Percentiles rank a stretch among this genome's conserved stretches.
Conservation (phyloP, 2,329 filamentous ascomycete species). For the Aspergillus hiratsukae region DNA sequence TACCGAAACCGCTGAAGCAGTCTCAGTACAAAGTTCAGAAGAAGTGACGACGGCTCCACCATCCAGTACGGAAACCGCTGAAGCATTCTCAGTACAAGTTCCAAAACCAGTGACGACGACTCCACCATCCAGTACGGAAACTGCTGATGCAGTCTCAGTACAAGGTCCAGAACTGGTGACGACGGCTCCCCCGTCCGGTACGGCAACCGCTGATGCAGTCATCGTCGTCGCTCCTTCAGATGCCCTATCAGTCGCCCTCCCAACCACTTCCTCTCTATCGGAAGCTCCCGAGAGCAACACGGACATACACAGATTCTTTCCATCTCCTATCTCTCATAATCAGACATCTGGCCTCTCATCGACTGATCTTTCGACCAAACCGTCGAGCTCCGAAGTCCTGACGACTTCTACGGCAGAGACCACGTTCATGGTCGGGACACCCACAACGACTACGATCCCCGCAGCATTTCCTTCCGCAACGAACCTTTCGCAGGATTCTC, state of each 20-base stretch:
- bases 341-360: not conserved
- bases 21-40: not conserved
- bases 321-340: not conserved
- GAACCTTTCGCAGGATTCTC: not conserved
- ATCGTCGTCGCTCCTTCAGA: not conserved
- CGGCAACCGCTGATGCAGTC: not conserved
- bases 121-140: not conserved
- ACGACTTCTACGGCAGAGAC: not conserved
- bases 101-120: slow-evolving; percentile 2
- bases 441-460: slow-evolving; percentile 1
- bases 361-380: not conserved
- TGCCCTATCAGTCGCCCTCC: not conserved
- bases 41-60: slow-evolving; percentile 4
- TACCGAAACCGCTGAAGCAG: not conserved
- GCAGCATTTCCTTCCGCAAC: slow-evolving; percentile 1
- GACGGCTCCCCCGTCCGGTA: slow-evolving; percentile 2
- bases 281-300: not conserved
- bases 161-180: slow-evolving; percentile 1
- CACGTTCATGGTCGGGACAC: not conserved
- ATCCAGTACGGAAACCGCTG: not conserved
- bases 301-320: not conserved
- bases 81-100: not conserved
- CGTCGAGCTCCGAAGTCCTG: not conserved
- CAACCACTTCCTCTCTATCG: not conserved
- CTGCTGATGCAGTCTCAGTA: not conserved